A percentile compares a stretch with the other conserved stretches of the same genome.
phyloP scores from a whole-genome alignment of 2,329 filamentous ascomycete species.

The Huntiella omanensis region DNA sequence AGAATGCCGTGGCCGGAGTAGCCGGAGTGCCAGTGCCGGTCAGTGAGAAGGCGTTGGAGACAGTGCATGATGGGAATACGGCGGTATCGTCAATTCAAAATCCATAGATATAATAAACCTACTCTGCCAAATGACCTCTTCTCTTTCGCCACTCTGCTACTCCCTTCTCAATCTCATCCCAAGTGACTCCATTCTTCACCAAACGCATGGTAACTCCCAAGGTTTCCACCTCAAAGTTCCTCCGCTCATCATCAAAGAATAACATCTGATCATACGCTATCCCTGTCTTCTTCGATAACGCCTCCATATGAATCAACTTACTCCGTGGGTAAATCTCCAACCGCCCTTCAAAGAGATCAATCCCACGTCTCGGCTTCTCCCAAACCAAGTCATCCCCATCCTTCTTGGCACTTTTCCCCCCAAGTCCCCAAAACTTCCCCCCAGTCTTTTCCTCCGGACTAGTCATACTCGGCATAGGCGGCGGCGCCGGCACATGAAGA shows the following conservation, averaged over 20 bases:
- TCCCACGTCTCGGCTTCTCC: conserved; percentile 24
- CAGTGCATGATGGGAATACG: not conserved
- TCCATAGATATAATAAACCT: not conserved
- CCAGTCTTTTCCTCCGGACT: not conserved
- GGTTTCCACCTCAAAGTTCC: conserved; percentile 64
- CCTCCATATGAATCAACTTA: conserved; percentile 73
- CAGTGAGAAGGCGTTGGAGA: conserved; percentile 13
- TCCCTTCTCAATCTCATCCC: conserved; percentile 59
- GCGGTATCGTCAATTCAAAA: too few species aligned
- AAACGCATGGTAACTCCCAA: conserved; percentile 73
- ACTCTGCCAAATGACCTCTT: conserved; percentile 26
- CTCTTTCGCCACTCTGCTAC: conserved; percentile 65
- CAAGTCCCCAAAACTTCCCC: conserved; percentile 3
- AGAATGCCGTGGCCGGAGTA: conserved; percentile 4
- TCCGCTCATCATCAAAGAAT: conserved; percentile 84
- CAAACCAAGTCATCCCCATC: conserved; percentile 10
- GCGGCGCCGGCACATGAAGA: conserved; percentile 36
- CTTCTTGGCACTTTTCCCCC: conserved; percentile 14
- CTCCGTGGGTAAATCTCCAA: conserved; percentile 51
- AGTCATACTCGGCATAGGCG: conserved; percentile 12
- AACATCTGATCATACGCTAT: conserved; percentile 68
- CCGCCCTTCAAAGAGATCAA: conserved; percentile 41
- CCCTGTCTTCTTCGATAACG: conserved; percentile 50
- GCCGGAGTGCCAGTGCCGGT: conserved; percentile 10
- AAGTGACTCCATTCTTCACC: conserved; percentile 60